Conservation (phyloP, 2,329 filamentous ascomycete species). For the Myriosclerotinia curreyana region DNA sequence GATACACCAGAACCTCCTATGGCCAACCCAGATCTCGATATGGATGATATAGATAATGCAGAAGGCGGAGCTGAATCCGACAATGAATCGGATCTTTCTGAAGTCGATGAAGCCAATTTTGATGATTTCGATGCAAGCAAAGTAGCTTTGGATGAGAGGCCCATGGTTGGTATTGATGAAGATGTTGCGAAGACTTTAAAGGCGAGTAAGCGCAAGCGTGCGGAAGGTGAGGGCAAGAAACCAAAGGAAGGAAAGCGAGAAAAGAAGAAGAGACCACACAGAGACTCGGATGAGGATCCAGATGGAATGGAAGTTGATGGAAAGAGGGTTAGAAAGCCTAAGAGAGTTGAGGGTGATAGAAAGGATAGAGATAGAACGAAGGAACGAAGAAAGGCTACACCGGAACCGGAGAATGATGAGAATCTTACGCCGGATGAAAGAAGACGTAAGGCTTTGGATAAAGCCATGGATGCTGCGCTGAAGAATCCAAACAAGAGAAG, state of each 20-base stretch:
- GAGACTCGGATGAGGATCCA: conserved; percentile 46
- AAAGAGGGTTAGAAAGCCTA: conserved; percentile 47
- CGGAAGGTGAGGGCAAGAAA: conserved; percentile 66
- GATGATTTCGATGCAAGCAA: conserved; percentile 65
- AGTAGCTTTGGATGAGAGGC: conserved; percentile 60
- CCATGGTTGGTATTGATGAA: conserved; percentile 62
- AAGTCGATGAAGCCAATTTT: conserved; percentile 68
- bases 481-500: conserved; percentile 68
- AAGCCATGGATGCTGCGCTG: conserved; percentile 82
- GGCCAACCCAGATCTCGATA: conserved; percentile 35
- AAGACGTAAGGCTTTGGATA: conserved; percentile 77
- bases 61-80: conserved; percentile 34
- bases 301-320: conserved; percentile 53
- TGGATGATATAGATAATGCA: conserved; percentile 35
- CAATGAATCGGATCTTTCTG: conserved; percentile 57
- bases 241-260: conserved; percentile 63
- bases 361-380: conserved; percentile 36
- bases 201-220: conserved; percentile 62
- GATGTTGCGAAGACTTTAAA: conserved; percentile 62
- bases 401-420: conserved; percentile 70
- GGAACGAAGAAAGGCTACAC: conserved; percentile 45
- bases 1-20: conserved; percentile 29
- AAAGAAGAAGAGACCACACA: conserved; percentile 63
- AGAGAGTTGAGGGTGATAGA: conserved; percentile 41
- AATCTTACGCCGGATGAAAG: conserved; percentile 80